Evolutionary conservation across 768 basidiomycete species (phyloP).

Genomic region (Amanita polypyramis): DNA sequence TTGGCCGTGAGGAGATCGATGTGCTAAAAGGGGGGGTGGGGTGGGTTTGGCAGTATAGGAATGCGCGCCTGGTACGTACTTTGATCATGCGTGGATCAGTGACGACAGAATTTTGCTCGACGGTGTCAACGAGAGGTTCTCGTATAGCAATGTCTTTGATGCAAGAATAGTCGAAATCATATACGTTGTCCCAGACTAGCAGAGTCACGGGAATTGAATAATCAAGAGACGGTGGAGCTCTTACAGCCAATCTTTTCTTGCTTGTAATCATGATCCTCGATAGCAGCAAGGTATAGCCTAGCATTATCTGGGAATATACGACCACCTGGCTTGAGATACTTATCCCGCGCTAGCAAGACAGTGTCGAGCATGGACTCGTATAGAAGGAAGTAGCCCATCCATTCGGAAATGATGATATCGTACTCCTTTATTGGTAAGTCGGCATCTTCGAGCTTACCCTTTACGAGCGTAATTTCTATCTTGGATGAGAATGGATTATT

Average conservation of each 20-base stretch:
- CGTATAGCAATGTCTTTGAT: constrained; percentile 97
- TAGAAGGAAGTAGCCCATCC: constrained; percentile 99
- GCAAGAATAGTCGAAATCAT: constrained; percentile 98
- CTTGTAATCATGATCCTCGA: constrained; percentile 99
- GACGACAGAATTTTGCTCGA: constrained; percentile 91
- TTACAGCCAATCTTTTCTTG: constrained; percentile 99
- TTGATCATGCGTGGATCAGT: constrained; percentile 88
- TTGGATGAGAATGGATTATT: constrained; percentile 8
- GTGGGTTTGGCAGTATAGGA: not conserved
- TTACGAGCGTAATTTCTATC: constrained; percentile 86
- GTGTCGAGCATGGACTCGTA: constrained; percentile 99
- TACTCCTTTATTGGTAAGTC: constrained; percentile 84
- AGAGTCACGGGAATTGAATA: not conserved
- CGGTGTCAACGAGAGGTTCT: constrained; percentile 98
- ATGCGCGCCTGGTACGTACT: constrained; percentile 27
- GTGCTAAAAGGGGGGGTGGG: constrained; percentile 50
- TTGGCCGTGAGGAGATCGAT: constrained; percentile 86
- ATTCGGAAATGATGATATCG: constrained; percentile 99
- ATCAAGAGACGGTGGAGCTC: constrained; percentile 19
- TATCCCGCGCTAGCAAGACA: constrained; percentile 92
- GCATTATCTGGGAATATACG: constrained; percentile 96
- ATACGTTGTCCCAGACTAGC: constrained; percentile 99
- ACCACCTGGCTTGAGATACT: constrained; percentile 86
- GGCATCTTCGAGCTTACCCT: constrained; percentile 94
- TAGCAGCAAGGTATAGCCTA: constrained; percentile 86